These are phyloP conservation scores for Balamuthia mandrillaris DNA, from an alignment of 208 protist genomes.

Conservation along the genomic window DNA sequence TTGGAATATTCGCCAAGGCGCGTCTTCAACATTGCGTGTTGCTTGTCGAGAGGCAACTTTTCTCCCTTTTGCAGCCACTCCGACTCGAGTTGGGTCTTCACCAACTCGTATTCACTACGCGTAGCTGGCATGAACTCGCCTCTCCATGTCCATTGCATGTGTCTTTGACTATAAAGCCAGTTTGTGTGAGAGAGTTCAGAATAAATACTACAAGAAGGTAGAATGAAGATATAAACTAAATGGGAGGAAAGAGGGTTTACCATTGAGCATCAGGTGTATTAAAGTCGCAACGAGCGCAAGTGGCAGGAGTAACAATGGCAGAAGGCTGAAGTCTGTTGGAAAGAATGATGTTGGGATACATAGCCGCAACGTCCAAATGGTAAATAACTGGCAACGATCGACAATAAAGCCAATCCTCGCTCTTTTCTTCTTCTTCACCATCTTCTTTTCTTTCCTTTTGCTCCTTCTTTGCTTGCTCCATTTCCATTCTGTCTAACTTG, in stretches of 20 bases:
- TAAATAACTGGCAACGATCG: slow-evolving; percentile 93
- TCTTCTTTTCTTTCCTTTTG: neutral
- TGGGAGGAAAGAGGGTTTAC: neutral
- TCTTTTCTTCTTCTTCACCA: too few relatives aligned
- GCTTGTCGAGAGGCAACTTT: slow-evolving; percentile 49
- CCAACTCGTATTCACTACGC: slow-evolving; percentile 87
- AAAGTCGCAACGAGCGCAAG: slow-evolving; percentile 94
- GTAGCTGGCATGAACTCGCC: slow-evolving; percentile 94
- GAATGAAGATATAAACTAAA: too few relatives aligned
- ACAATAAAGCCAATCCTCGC: slow-evolving; percentile 52
- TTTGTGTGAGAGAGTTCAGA: too few relatives aligned
- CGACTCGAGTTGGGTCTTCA: slow-evolving; percentile 92
- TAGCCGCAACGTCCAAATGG: slow-evolving; percentile 99
- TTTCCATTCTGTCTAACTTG: too few relatives aligned
- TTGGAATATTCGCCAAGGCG: slow-evolving; percentile 92
- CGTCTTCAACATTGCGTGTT: slow-evolving; percentile 88
- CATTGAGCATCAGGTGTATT: slow-evolving; percentile 85
- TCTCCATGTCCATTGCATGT: slow-evolving; percentile 98
- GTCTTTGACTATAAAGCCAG: slow-evolving; percentile 84
- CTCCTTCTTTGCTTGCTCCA: neutral
- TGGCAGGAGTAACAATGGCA: slow-evolving; percentile 86
- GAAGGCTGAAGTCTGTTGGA: slow-evolving; percentile 95
- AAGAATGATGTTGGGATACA: slow-evolving; percentile 99
- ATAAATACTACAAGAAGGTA: too few relatives aligned
- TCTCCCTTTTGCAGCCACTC: slow-evolving; percentile 80